Base-by-base conservation (phyloP, 345 rosid species). In the Murraya paniculata region DNA sequence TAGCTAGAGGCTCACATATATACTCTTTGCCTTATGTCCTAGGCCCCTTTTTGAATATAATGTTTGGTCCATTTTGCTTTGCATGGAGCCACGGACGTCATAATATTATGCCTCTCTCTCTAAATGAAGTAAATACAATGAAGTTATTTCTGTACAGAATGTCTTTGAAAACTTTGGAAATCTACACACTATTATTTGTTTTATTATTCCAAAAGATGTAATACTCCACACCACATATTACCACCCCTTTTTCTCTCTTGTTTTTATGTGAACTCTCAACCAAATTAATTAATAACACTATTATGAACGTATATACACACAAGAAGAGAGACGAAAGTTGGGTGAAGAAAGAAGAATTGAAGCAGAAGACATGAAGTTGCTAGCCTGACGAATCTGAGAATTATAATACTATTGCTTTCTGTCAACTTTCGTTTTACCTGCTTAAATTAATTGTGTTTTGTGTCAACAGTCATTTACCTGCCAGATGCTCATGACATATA, bases 401-500 rank as follows among this genome's bases (percentile, higher is more conserved):
- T 35, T 76, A 67, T 56, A 79, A 61, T 72, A 14, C 21, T 61
- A 60, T 30, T 24, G 4, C 64, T 11, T 24, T n/a, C 56, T 8
- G 31, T 30, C 31, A 30, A 30, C 31, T 30, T 30, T 30, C 31
- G n/a, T n/a, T n/a, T n/a, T n/a, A n/a, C n/a, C n/a, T n/a, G n/a
- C n/a, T n/a, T 30, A 30, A 30, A 30, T 30, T n/a, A 30, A 30
- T 30, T 30, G 31, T 30, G 31, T 30, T 30, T 53, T 25, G 73
- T 68, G 56, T 38, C 56, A 19, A 25, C 73, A 35, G 27, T 72
- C 73, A 81, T 81, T 85, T 85, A 3, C 53, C 28, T 81, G 85
- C 90, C 78, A 87, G 90, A 87, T 81, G 80, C 87, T 81, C 87
- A 87, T 83, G 90, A 82, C 79, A 27, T 36, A 38, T 38, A 38